A percentile compares a stretch with the other conserved stretches of the same genome.
These are phyloP conservation scores for Puccinellia tenuiflora DNA, from an alignment of 176 grass and related monocot species.

Conservation along the genomic window DNA sequence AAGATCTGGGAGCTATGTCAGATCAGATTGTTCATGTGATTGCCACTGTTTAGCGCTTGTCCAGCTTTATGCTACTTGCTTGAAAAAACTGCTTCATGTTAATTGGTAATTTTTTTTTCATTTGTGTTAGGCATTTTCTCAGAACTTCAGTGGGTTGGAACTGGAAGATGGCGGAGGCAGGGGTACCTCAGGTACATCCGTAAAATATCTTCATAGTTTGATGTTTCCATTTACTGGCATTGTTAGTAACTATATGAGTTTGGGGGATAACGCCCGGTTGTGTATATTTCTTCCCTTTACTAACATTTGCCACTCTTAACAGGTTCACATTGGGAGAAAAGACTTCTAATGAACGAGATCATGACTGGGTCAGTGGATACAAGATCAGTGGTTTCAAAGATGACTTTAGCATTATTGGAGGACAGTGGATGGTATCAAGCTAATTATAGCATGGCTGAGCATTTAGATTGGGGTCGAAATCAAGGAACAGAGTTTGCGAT, in stretches of 20 bases:
- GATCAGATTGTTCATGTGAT: neutral
- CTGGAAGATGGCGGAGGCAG: conserved; percentile 98
- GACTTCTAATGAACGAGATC: conserved; percentile 98
- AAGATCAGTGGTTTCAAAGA: conserved; percentile 95
- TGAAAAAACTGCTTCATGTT: neutral
- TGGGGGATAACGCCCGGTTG: neutral
- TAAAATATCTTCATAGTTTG: neutral
- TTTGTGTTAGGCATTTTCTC: conserved; percentile 73
- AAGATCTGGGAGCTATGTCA: conserved; percentile 13
- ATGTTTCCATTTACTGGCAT: neutral
- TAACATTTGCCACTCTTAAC: conserved; percentile 8
- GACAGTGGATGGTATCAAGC: conserved; percentile 99
- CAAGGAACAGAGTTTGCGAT: conserved; percentile 91
- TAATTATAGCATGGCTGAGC: conserved; percentile 98
- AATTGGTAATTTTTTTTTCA: conserved; percentile 18
- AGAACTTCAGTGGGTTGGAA: conserved; percentile 94
- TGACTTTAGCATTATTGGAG: conserved; percentile 97
- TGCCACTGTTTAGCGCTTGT: neutral
- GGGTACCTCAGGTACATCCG: conserved; percentile 84
- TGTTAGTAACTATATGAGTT: neutral
- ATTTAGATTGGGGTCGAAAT: conserved; percentile 90
- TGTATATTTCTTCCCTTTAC: neutral
- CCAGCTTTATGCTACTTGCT: conserved; percentile 6
- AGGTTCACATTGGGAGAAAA: conserved; percentile 99
- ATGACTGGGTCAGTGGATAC: conserved; percentile 99